Evolutionary conservation across 148 eudicot genomes (phyloP), one percentile per base, ranked within the genome.

Genomic region (Nepenthes gracilis): DNA sequence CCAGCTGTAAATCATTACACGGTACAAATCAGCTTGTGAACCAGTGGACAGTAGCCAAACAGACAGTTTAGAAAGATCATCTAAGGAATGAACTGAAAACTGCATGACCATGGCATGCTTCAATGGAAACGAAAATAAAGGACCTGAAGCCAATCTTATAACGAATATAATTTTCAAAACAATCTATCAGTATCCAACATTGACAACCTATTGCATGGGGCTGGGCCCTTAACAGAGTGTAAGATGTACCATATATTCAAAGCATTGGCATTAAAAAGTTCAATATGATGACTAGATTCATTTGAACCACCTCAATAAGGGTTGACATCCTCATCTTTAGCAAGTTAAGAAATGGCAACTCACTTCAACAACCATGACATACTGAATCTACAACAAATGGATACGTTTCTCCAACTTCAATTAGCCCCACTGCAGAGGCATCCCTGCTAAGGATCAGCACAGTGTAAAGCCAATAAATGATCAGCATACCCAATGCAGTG

Each of bases 251-350:
- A 81, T 55, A 73, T 67, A 73, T 81, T 80, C 38, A 81, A 72
- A 56, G 54, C 38, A 63, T 74, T 81, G 63, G 85, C 85, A 70
- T 81, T 81, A 36, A 70, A 78, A 57, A 81, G 60, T 83, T 81
- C 76, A 81, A 47, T 45, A 81, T 67, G 67, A 81, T 81, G 63
- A 82, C 85, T 23, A 81, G 76, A 56, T 81, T 78, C 85, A 81
- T 81, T 61, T 81, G 85, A 59, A 80, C 76, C 61, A 81, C 85
- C 57, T 83, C 85, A 52, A 81, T 71, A 49, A 81, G 85, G 61
- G 78, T 78, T 47, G 85, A 81, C 85, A 81, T 81, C 69, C 78
- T 81, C 85, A 81, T 81, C 82, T 81, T 81, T 13, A 81, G 76
- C n/a, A 82, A 81, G 67, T 81, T 81, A 23, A 81, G 82, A 57